A percentile compares a stretch with the other conserved stretches of the same genome.
phyloP scores from a whole-genome alignment of 306 rosid genomes.

The Quercus berberidifolia region DNA sequence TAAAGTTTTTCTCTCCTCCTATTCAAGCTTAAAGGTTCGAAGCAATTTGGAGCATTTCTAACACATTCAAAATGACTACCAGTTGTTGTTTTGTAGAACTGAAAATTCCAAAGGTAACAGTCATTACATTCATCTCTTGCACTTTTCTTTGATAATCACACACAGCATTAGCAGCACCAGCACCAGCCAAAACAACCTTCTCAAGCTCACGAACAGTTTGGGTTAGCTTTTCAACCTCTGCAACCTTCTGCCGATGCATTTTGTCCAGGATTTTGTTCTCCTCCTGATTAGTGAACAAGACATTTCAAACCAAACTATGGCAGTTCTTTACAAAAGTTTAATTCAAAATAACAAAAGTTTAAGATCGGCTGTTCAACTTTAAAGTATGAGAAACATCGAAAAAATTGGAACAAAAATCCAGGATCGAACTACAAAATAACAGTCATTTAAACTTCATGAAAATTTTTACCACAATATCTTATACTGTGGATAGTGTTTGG shows the following conservation, averaged over 20 bases:
- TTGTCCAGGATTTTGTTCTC: conserved; percentile 86
- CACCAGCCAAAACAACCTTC: conserved; percentile 91
- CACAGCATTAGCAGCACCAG: conserved; percentile 94
- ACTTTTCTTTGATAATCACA: conserved; percentile 88
- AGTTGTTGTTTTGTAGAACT: not conserved
- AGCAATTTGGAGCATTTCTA: conserved; percentile 24
- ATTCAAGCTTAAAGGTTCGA: conserved; percentile 31
- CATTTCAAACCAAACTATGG: conserved; percentile 11
- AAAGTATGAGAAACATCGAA: too few relatives aligned
- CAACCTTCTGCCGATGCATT: conserved; percentile 84
- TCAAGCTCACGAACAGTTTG: conserved; percentile 88
- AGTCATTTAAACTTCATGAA: too few relatives aligned
- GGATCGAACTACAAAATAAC: too few relatives aligned
- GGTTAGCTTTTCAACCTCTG: conserved; percentile 92
- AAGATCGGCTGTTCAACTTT: too few relatives aligned
- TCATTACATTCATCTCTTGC: conserved; percentile 86
- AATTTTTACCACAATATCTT: too few relatives aligned
- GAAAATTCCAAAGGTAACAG: conserved; percentile 14
- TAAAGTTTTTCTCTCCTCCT: conserved; percentile 82
- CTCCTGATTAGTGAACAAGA: conserved; percentile 46
- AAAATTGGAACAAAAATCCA: too few relatives aligned
- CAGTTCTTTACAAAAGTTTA: not conserved
- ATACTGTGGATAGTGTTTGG: too few relatives aligned
- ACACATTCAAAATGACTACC: conserved; percentile 10
- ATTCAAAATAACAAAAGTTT: too few relatives aligned